Evolutionary conservation across 768 basidiomycete species (phyloP).

Genomic region (Boletus tomentosulus): DNA sequence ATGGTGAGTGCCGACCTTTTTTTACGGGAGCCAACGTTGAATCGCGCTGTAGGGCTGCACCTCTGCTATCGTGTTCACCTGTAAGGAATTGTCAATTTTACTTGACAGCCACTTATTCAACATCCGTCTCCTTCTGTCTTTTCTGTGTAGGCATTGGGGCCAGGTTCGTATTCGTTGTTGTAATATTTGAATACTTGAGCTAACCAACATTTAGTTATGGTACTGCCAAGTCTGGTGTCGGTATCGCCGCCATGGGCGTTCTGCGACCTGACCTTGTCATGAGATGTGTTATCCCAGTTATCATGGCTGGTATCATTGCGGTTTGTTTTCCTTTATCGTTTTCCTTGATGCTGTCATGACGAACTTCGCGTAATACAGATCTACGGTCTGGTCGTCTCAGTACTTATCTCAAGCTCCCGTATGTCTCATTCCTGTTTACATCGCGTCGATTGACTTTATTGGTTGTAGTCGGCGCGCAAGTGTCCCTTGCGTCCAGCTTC

Average conservation of each 20-base stretch:
- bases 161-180: slow-evolving; percentile 47
- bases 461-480: slow-evolving; percentile 56
- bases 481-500: slow-evolving; percentile 93
- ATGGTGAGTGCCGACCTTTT: slow-evolving; percentile 57
- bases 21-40: slow-evolving; percentile 8
- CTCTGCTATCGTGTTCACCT: slow-evolving; percentile 95
- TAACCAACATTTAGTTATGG: slow-evolving; percentile 68
- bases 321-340: slow-evolving; percentile 46
- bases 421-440: slow-evolving; percentile 35
- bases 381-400: slow-evolving; percentile 98
- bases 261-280: slow-evolving; percentile 96
- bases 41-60: slow-evolving; percentile 73
- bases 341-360: neutral
- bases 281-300: slow-evolving; percentile 94
- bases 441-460: neutral
- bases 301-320: slow-evolving; percentile 99
- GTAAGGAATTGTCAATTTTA: slow-evolving; percentile 44
- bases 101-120: neutral
- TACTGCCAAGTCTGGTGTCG: slow-evolving; percentile 98
- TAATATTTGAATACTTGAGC: neutral
- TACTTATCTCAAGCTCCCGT: slow-evolving; percentile 87
- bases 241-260: slow-evolving; percentile 97
- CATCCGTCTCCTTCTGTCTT: neutral
- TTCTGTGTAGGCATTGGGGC: slow-evolving; percentile 70
- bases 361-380: slow-evolving; percentile 45